Percentiles rank a stretch among this genome's conserved stretches.
These are phyloP conservation scores for Volutella citrinella DNA, from an alignment of 2,329 filamentous ascomycete genomes.

Conservation along the genomic window DNA sequence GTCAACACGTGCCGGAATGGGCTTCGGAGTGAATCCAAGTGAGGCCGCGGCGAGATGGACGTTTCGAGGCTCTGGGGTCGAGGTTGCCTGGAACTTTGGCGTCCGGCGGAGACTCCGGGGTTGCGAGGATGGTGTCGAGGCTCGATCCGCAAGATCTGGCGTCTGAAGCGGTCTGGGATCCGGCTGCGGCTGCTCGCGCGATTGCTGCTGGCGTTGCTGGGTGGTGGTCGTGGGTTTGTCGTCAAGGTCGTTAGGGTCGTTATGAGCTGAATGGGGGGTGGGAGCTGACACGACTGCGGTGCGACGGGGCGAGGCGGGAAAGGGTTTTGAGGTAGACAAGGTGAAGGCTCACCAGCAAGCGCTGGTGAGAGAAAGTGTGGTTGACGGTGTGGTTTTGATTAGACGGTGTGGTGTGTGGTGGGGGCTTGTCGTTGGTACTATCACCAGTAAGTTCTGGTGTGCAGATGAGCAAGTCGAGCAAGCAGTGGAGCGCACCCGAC, in stretches of 20 bases:
- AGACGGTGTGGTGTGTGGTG: constrained; percentile 14
- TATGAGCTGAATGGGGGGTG: constrained; percentile 36
- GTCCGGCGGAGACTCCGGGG: constrained; percentile 49
- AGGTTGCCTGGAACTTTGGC: constrained; percentile 45
- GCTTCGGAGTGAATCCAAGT: constrained; percentile 45
- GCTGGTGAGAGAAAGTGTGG: constrained; percentile 28
- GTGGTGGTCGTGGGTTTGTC: constrained; percentile 40
- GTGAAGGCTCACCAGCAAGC: constrained; percentile 40
- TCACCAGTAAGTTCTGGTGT: constrained; percentile 21
- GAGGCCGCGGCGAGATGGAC: constrained; percentile 47
- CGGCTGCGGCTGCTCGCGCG: constrained; percentile 15
- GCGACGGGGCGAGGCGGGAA: constrained; percentile 18
- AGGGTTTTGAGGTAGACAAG: constrained; percentile 42
- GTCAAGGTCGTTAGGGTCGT: constrained; percentile 56
- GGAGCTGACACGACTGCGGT: constrained; percentile 46
- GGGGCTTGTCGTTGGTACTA: constrained; percentile 14
- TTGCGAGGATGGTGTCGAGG: constrained; percentile 45
- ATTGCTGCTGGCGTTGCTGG: constrained; percentile 43
- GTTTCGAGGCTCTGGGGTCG: constrained; percentile 39
- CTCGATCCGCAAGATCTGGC: constrained; percentile 38
- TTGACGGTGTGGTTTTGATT: not conserved
- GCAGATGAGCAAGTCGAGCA: constrained; percentile 9
- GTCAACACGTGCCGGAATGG: constrained; percentile 22
- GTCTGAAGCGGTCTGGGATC: constrained; percentile 23
- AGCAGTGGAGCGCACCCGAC: constrained; percentile 6